Conservation (phyloP, 2,329 filamentous ascomycete species). For the Aureobasidium sp. region DNA sequence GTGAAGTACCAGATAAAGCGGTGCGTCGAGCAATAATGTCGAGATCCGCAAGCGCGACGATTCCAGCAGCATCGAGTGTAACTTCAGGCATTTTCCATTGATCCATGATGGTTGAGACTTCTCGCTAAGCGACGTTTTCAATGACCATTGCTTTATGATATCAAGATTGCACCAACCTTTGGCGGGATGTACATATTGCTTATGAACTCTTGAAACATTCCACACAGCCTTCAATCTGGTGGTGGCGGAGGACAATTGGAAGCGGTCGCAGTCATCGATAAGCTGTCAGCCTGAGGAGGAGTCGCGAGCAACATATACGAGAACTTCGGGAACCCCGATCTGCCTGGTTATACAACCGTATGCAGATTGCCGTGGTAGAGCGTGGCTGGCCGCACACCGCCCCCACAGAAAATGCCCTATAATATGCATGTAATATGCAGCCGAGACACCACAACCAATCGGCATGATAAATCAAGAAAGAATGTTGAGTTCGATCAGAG, state of each 20-base stretch:
- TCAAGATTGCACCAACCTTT: not conserved
- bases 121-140: not conserved
- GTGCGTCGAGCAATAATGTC: constrained; percentile 51
- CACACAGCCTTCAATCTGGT: constrained; percentile 1
- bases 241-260: not conserved
- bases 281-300: constrained; percentile 1
- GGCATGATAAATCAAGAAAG: not conserved
- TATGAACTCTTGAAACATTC: constrained; percentile 2
- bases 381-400: not conserved
- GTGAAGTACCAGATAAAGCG: constrained; percentile 49
- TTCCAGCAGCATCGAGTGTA: constrained; percentile 39
- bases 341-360: not conserved
- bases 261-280: not conserved
- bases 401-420: not conserved
- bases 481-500: no score
- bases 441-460: no score
- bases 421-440: no score
- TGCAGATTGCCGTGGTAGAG: not conserved
- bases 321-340: not conserved
- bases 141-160: not conserved
- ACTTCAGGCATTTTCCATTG: constrained; percentile 10
- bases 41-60: constrained; percentile 55
- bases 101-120: not conserved
- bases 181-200: constrained; percentile 7
- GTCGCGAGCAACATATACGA: constrained; percentile 11